These are phyloP conservation scores for Sistotremastrum suecicum DNA, from an alignment of 768 basidiomycete genomes.

Conservation along the genomic window DNA sequence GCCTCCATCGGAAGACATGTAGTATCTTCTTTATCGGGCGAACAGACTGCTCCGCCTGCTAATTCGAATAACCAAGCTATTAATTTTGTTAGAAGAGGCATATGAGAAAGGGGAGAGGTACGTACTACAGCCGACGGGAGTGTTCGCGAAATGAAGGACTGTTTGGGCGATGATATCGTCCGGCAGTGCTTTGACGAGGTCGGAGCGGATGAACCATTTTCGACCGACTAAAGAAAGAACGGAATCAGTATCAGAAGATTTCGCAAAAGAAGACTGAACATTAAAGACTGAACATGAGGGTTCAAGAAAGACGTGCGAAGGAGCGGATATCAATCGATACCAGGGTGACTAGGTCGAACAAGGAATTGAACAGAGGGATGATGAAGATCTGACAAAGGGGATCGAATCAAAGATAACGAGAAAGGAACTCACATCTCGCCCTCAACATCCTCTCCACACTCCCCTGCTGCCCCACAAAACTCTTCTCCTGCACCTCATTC, in stretches of 20 bases:
- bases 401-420: neutral
- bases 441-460: slow-evolving; percentile 83
- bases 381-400: neutral
- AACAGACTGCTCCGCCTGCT: slow-evolving; percentile 64
- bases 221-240: slow-evolving; percentile 38
- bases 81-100: neutral
- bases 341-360: no score
- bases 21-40: slow-evolving; percentile 38
- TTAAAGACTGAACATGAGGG: no score
- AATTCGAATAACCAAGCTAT: slow-evolving; percentile 80
- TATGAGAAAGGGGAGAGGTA: slow-evolving; percentile 9
- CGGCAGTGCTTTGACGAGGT: slow-evolving; percentile 67
- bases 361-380: no score
- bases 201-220: slow-evolving; percentile 86
- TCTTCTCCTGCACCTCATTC: slow-evolving; percentile 85
- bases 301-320: no score
- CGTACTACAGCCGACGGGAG: slow-evolving; percentile 86
- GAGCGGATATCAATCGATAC: no score
- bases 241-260: no score
- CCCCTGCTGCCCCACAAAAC: slow-evolving; percentile 80
- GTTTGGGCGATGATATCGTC: slow-evolving; percentile 81
- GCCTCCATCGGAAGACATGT: slow-evolving; percentile 65
- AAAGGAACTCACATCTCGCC: slow-evolving; percentile 46
- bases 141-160: slow-evolving; percentile 64
- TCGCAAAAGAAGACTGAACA: no score